Percentiles rank a stretch among this genome's conserved stretches.
Conservation (phyloP, 331 rosid species). For the Malus hybrid region DNA sequence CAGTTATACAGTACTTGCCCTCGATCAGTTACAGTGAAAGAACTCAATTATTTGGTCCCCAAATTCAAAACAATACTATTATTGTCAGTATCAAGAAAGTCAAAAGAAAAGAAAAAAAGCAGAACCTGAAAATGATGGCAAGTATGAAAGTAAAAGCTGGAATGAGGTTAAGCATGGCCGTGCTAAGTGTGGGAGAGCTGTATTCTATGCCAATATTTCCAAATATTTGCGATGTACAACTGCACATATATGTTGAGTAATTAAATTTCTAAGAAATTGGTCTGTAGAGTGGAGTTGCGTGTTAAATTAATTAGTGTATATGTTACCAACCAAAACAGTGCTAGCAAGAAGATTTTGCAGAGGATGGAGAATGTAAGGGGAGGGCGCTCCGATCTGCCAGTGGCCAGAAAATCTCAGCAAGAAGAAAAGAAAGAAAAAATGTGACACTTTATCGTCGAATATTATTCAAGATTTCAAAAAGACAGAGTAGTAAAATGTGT, state of each 20-base stretch:
- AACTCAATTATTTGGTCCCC: not conserved
- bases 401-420: not conserved
- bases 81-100: too few relatives aligned
- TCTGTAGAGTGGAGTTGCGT: not conserved
- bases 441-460: not conserved
- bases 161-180: slow-evolving; percentile 39
- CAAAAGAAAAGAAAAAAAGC: not conserved
- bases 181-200: slow-evolving; percentile 42
- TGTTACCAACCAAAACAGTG: slow-evolving; percentile 25
- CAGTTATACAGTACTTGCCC: not conserved
- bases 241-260: not conserved
- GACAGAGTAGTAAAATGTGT: too few relatives aligned
- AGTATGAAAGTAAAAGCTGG: slow-evolving; percentile 56
- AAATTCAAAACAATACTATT: not conserved
- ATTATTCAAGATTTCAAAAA: too few relatives aligned
- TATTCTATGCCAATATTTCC: slow-evolving; percentile 36
- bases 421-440: not conserved
- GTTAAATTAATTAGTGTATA: not conserved
- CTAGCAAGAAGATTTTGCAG: slow-evolving; percentile 32
- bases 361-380: slow-evolving; percentile 27
- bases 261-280: not conserved
- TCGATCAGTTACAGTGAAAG: not conserved
- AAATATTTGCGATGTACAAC: slow-evolving; percentile 19
- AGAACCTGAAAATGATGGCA: slow-evolving; percentile 44
- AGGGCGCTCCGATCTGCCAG: slow-evolving; percentile 35